Conservation (phyloP, 2,329 filamentous ascomycete species). For the Pezicula radicicola region DNA sequence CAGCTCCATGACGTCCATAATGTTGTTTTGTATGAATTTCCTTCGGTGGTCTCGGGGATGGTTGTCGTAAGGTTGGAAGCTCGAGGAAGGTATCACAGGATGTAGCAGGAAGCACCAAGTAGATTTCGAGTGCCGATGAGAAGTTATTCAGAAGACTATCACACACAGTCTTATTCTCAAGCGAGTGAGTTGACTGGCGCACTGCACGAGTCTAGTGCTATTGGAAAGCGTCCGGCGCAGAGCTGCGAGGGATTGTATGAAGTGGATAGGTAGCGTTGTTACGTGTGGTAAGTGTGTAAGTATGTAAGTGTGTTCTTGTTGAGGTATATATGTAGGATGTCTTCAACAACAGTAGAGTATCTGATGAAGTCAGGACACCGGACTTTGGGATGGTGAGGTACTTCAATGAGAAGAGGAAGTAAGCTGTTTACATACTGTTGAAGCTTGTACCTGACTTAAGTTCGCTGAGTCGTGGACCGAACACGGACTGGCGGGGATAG, state of each 20-base stretch:
- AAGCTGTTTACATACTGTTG: conserved; percentile 26
- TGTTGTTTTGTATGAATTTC: neutral
- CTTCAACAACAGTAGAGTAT: conserved; percentile 9
- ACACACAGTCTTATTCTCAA: neutral
- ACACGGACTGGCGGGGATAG: conserved; percentile 19
- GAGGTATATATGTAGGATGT: conserved; percentile 1
- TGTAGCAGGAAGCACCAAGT: too few relatives aligned
- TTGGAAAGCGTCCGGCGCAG: neutral
- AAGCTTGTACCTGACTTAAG: conserved; percentile 13
- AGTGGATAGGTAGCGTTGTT: neutral
- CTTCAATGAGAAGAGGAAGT: conserved; percentile 12
- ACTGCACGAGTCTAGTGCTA: conserved; percentile 6
- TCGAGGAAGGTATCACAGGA: too few relatives aligned
- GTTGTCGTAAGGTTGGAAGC: neutral
- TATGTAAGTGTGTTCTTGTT: neutral
- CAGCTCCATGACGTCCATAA: conserved; percentile 63
- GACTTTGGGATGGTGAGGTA: conserved; percentile 5
- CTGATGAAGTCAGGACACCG: conserved; percentile 21
- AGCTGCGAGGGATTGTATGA: neutral
- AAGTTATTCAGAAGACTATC: too few relatives aligned
- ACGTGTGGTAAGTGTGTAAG: neutral
- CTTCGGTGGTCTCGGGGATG: neutral
- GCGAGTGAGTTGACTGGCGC: conserved; percentile 7
- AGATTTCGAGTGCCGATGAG: too few relatives aligned
- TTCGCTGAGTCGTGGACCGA: conserved; percentile 11